phyloP scores from a whole-genome alignment of 345 rosid species.

The Cardiospermum halicacabum region DNA sequence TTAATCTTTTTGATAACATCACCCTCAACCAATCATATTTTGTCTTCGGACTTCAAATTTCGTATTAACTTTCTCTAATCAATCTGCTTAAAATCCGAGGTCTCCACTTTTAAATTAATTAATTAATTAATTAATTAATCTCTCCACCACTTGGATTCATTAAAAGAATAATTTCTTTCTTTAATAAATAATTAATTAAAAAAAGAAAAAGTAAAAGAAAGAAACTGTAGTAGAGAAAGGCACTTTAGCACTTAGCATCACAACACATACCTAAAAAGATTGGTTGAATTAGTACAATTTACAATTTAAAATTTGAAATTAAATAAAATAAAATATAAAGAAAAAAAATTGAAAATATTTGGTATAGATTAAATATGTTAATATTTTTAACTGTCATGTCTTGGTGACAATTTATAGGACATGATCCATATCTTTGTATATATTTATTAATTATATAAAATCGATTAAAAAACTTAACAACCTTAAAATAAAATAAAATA shows the following conservation, averaged over 20 bases:
- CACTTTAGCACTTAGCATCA: not conserved
- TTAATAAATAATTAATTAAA: no score
- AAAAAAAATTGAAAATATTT: not conserved
- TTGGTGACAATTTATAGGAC: not conserved
- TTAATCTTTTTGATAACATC: slow-evolving; percentile 27
- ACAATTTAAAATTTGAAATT: no score
- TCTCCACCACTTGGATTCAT: not conserved
- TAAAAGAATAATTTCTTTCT: not conserved
- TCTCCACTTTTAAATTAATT: slow-evolving; percentile 19
- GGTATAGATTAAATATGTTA: slow-evolving; percentile 2
- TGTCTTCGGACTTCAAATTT: slow-evolving; percentile 27
- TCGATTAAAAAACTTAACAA: not conserved
- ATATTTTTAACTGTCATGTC: slow-evolving; percentile 12
- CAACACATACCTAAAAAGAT: not conserved
- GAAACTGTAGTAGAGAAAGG: not conserved
- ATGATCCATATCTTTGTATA: not conserved
- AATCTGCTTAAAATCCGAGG: slow-evolving; percentile 26
- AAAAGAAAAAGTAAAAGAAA: not conserved
- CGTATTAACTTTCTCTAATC: slow-evolving; percentile 23
- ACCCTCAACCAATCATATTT: slow-evolving; percentile 16
- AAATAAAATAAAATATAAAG: not conserved
- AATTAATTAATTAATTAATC: slow-evolving; percentile 19
- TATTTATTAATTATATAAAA: not conserved
- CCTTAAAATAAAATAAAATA: slow-evolving; percentile 12
- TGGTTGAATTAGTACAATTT: not conserved